Evolutionary conservation across 2,329 filamentous ascomycete genomes (phyloP), one percentile per base, ranked within the genome.

Genomic region (Penicillium hesseltinei): DNA sequence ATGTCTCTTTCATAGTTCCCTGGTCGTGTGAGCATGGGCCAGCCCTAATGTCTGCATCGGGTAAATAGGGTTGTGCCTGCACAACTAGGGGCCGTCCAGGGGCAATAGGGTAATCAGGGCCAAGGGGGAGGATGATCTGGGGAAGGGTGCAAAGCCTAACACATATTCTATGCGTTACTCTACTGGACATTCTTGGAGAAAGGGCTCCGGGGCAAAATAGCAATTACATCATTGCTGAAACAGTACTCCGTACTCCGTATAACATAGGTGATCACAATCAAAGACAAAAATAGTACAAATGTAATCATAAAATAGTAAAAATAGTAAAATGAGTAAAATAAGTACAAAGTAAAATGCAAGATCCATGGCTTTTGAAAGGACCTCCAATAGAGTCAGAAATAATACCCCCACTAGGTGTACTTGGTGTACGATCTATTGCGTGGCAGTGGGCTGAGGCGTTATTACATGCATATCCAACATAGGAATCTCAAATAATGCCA

Each of bases 41-140:
- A 65, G 62, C 64, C 64, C 64, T 66, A 66, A 60, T n/a, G 21
- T 43, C 64, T 52, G 44, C 21, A 64, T 64, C 52, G 56, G 62
- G 64, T 61, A 64, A 56, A 59, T 66, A 66, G 64, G 64, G 64
- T 57, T 64, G 57, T 55, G 40, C 39, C 27, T 50, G 38, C 48
- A 35, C 51, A 15, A 48, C 51, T 38, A 55, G 46, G 53, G 53
- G 38, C 52, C 51, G 44, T 56, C 27, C 31, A 56, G 57, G 54
- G 50, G 44, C 9, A 17, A n/a, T 25, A 43, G 23, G 40, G 13
- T 42, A 5, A 25, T 17, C 40, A 27, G 40, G 40, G 23, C 8
- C 42, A 42, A 23, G 17, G 42, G 27, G 27, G 19, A 11, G 17
- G 50, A 40, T 46, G 51, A 51, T 58, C 54, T 52, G 54, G 50